Base-by-base conservation (phyloP, 805 yeast species). In the Saccharomycopsis vini region DNA sequence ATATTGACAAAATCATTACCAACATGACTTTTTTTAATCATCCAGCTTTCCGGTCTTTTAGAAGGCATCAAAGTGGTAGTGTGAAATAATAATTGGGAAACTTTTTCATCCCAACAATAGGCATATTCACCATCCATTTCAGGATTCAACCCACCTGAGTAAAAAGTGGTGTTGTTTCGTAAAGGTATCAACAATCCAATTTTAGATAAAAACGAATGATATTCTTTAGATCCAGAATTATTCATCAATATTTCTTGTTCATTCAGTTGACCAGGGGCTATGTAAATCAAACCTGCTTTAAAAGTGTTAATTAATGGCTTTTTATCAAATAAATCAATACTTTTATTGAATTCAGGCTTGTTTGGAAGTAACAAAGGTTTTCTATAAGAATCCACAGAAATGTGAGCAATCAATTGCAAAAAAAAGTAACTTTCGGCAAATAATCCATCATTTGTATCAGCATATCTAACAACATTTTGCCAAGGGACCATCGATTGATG, bases 1-100 rank as follows among this genome's bases (percentile, higher is more conserved):
- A 87, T 75, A 55, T 81, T 83, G 45, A 87, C 92, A 58, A 77
- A 79, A 56, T 86, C 74, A 62, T 87, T 87, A 5, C 96, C 96
- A 50, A 87, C 81, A 57, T 87, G 96, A 44, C 88, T 64, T 60
- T 87, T 87, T 61, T 86, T 87, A 29, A 34, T 37, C 2, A 38
- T 45, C 43, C 40, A 43, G 20, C 50, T 47, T 13, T 57, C 54
- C 2, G 54, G 59, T 19, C 42, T 47, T 31, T 51, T 52, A 40
- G 69, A 66, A 2, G 89, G 87, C 95, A 87, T 87, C 71, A 87
- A 60, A 0, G 95, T 84, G 2, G 88, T 79, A 7, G 84, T 73
- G 57, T 87, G 95, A 59, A 75, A 87, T 7, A 85, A 72, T 34
- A 85, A 62, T 54, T 86, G 95, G 1, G 77, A 68, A 28, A 75